A percentile compares a stretch with the other conserved stretches of the same genome.
These are phyloP conservation scores for Westerdykella sp. DNA, from an alignment of 2,329 filamentous ascomycete genomes.

Conservation along the genomic window DNA sequence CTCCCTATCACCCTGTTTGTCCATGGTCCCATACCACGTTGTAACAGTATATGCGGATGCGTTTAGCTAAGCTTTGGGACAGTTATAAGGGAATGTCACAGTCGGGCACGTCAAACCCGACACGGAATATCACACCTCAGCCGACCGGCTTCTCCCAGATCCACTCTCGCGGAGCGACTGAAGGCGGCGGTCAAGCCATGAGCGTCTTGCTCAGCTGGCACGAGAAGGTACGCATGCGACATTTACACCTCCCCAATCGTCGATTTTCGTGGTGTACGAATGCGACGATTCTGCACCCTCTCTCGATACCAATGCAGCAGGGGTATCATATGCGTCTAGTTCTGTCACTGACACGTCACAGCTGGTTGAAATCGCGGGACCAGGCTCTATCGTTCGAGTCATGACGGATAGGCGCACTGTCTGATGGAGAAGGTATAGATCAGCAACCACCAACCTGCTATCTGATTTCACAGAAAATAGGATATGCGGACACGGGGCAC, in stretches of 20 bases:
- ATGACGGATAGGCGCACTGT: conserved; percentile 97
- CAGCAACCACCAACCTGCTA: not conserved
- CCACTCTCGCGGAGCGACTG: conserved; percentile 51
- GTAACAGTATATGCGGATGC: not conserved
- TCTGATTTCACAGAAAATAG: conserved; percentile 1
- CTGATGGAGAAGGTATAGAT: conserved; percentile 37
- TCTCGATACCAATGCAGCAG: not conserved
- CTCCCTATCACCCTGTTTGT: conserved; percentile 4
- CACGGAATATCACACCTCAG: conserved; percentile 59
- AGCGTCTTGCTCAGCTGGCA: conserved; percentile 97
- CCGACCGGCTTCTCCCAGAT: conserved; percentile 86
- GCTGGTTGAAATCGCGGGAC: conserved; percentile 85
- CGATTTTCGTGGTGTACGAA: not conserved
- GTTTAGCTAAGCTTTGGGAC: conserved; percentile 14
- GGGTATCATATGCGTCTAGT: not conserved
- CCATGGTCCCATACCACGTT: conserved; percentile 4
- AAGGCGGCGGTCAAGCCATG: conserved; percentile 80
- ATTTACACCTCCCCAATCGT: conserved; percentile 2
- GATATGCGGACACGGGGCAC: not conserved
- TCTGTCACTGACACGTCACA: conserved; percentile 20
- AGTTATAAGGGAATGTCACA: conserved; percentile 85
- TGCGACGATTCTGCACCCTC: not conserved
- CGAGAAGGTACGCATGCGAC: conserved; percentile 59
- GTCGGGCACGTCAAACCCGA: conserved; percentile 22
- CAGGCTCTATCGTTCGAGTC: conserved; percentile 81